Evolutionary conservation across 768 basidiomycete genomes (phyloP), one percentile per base, ranked within the genome.

Genomic region (Suillus paluster): DNA sequence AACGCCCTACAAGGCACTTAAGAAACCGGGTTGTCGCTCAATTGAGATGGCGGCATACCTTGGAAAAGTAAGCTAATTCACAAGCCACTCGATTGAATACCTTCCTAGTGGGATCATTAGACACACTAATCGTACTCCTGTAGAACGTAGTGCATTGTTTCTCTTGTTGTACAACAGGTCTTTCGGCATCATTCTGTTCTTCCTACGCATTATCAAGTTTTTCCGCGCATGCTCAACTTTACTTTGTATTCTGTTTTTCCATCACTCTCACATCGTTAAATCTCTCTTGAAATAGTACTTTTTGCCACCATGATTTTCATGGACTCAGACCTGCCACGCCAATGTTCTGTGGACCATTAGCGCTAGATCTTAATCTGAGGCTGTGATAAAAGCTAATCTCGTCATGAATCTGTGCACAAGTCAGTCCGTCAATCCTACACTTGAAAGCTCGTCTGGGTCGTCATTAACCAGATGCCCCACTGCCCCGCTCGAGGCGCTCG

Each of bases 1-100:
- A 78, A 57, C 82, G 75, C 66, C 77, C 87, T 39, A 75, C 76
- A 58, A 78, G 50, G 58, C 67, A 69, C 56, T 49, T 50, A 50
- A 71, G 62, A 53, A 66, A 36, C 33, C 41, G 52, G 52, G 38
- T 34, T 39, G 59, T 59, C 50, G 53, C 46, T 60, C 58, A 45
- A 63, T 23, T 46, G 64, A 66, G 58, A 33, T 58, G 44, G 56
- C 25, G 46, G 54, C 46, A 67, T 42, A 57, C 45, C 45, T n/a
- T 44, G 36, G 56, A 64, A 66, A 65, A 62, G 60, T 63, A 60
- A 45, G 55, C 60, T 56, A 62, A 38, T 63, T 46, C 41, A 49
- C 56, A 33, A 54, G 55, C 60, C 66, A 55, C 63, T 62, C 70
- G 66, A 39, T 59, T 68, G 64, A 66, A 76, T 38, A 50, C 60